Percentiles rank a stretch among this genome's conserved stretches.
These are phyloP conservation scores for Huntiella decipiens DNA, from an alignment of 2,329 filamentous ascomycete species.

Conservation along the genomic window DNA sequence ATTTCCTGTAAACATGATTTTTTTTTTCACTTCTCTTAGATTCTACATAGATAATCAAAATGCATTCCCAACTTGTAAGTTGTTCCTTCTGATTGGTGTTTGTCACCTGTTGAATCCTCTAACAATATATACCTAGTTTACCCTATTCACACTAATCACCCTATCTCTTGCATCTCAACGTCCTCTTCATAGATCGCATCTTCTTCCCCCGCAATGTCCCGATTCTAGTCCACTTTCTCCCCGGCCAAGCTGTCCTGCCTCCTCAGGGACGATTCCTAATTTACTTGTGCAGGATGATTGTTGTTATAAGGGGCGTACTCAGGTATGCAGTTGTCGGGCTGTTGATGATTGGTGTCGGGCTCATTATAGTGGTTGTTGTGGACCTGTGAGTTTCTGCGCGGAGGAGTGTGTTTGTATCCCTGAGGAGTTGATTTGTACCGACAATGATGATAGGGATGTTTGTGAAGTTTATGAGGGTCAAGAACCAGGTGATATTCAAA, in stretches of 20 bases:
- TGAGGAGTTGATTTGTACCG: constrained; percentile 1
- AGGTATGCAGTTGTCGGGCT: constrained; percentile 4
- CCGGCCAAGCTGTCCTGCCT: not conserved
- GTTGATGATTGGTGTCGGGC: constrained; percentile 6
- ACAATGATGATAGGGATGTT: not conserved
- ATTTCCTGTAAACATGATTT: too few relatives aligned
- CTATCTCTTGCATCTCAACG: too few relatives aligned
- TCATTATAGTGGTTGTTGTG: constrained; percentile 6
- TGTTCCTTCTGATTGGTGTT: too few relatives aligned
- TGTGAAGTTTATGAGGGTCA: not conserved
- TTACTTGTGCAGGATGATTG: constrained; percentile 2
- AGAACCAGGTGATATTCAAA: too few relatives aligned
- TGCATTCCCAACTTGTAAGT: too few relatives aligned
- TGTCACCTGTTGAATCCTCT: too few relatives aligned
- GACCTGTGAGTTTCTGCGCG: constrained; percentile 4
- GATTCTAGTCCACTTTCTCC: not conserved
- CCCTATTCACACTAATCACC: too few relatives aligned
- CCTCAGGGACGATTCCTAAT: not conserved
- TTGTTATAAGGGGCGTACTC: constrained; percentile 3
- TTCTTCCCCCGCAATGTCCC: not conserved
- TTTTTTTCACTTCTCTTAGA: too few relatives aligned
- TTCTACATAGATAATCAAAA: too few relatives aligned
- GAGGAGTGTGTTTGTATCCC: constrained; percentile 8
- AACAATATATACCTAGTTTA: too few relatives aligned
- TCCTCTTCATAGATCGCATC: not conserved